These are phyloP conservation scores for Sclerotinia spermophila DNA, from an alignment of 2,329 filamentous ascomycete genomes.

Conservation along the genomic window DNA sequence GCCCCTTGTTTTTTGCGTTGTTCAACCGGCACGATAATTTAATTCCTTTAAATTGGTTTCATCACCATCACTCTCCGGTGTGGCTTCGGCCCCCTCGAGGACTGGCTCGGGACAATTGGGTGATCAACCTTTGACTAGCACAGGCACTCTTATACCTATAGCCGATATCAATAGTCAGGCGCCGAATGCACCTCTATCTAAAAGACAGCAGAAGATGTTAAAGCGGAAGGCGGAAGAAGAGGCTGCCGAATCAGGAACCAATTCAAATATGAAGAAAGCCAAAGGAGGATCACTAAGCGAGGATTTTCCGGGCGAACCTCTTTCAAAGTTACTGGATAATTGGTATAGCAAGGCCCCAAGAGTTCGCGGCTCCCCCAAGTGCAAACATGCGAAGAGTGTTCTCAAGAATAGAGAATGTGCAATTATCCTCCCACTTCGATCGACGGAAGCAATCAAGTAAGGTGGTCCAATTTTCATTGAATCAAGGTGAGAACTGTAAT, in stretches of 20 bases:
- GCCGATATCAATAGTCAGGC: background rate
- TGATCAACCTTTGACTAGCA: background rate
- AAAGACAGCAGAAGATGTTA: background rate
- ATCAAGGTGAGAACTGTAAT: background rate
- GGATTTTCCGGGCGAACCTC: background rate
- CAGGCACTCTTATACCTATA: background rate
- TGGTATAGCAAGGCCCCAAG: background rate
- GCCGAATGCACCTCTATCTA: background rate
- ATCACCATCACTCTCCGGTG: background rate
- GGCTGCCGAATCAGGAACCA: too few relatives aligned
- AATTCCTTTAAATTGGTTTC: background rate
- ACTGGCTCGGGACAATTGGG: background rate
- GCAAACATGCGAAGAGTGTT: background rate
- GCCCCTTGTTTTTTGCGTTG: too few relatives aligned
- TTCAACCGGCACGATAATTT: too few relatives aligned
- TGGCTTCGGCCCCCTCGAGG: background rate
- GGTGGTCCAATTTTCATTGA: background rate
- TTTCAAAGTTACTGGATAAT: background rate
- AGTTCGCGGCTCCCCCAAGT: background rate
- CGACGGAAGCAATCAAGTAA: background rate
- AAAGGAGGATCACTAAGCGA: background rate
- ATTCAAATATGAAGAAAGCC: background rate
- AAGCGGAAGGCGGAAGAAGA: background rate
- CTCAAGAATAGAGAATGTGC: background rate
- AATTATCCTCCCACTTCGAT: background rate